Conservation (phyloP, 2,329 filamentous ascomycete species). For the Nemania sp. region DNA sequence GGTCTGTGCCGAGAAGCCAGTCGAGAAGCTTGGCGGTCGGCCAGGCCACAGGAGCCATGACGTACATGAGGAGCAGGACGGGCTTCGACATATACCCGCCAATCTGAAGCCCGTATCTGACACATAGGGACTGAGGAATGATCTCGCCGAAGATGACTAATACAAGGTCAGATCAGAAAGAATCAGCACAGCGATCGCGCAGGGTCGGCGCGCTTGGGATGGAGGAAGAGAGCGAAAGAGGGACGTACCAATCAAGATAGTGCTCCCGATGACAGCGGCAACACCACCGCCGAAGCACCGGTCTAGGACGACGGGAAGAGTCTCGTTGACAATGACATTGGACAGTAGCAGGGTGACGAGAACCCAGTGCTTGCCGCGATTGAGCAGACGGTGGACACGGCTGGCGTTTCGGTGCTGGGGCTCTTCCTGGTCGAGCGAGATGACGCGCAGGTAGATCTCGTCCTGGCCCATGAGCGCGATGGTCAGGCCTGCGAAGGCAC, state of each 20-base stretch:
- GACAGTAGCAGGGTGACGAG: slow-evolving; percentile 89
- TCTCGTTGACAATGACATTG: slow-evolving; percentile 98
- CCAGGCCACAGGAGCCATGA: slow-evolving; percentile 88
- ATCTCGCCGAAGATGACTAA: slow-evolving; percentile 97
- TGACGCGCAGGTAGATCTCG: slow-evolving; percentile 95
- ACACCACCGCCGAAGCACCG: slow-evolving; percentile 91
- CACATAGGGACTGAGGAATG: slow-evolving; percentile 92
- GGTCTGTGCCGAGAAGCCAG: slow-evolving; percentile 88
- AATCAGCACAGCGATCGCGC: too few relatives aligned
- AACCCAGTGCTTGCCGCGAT: slow-evolving; percentile 96
- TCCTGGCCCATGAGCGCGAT: slow-evolving; percentile 80
- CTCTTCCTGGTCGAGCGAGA: slow-evolving; percentile 81
- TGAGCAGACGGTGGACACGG: slow-evolving; percentile 76
- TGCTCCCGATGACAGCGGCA: slow-evolving; percentile 91
- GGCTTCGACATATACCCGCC: slow-evolving; percentile 91
- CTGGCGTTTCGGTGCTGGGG: slow-evolving; percentile 85
- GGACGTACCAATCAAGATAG: slow-evolving; percentile 81
- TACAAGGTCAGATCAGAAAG: slow-evolving; percentile 44
- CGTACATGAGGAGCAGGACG: slow-evolving; percentile 87
- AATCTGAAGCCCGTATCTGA: slow-evolving; percentile 92
- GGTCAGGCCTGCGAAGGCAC: slow-evolving; percentile 92
- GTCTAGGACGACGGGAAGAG: slow-evolving; percentile 91
- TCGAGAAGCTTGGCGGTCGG: slow-evolving; percentile 95
- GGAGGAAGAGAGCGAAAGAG: not conserved
- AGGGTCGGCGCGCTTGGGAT: not conserved